Base-by-base conservation (phyloP, 352 stramenopile species). In the Phytophthora pluvialis region DNA sequence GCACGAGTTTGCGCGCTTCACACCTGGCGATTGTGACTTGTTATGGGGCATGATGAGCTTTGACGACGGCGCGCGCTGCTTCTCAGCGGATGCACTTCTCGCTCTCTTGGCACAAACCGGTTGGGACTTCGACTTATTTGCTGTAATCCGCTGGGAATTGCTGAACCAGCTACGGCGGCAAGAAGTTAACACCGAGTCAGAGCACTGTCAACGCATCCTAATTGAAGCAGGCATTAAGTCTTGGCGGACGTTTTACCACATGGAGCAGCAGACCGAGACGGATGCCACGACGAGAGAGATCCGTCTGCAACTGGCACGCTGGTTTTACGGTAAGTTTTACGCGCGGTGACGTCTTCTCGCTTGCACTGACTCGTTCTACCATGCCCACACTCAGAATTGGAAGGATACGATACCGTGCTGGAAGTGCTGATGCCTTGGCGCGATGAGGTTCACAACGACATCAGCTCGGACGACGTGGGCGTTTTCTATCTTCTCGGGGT, bases 71-170 rank as follows among this genome's bases (percentile, higher is more conserved):
- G 72, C 73, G 5, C 38, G 60, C 5, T 71, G 67, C 25, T 81
- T 93, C 31, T 86, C 78, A 2, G 56, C 67, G 3, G 60, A 77
- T 44, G 71, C 82, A 1, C 81, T 84, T 26, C 39, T 91, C 13
- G 67, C 72, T 7, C 64, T 94, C 0, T 56, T 93, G 26, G 64
- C 70, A 9, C 82, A 92, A 64, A 88, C 82, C 7, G 75, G 72
- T 25, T 94, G 72, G 68, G 86, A 94, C 54, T 89, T 87, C 29
- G 86, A 94, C 44, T 68, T 91, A n/a, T 94, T 94, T 50, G 50
- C 51, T 1, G 70, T 81, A 1, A 53, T 93, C 3, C 80, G 88
- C 25, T 94, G 86, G 86, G 70, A 70, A 46, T 59, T 94, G 9
- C 49, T 87, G 46, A 50, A 47, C 9, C 59, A 64, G 3, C 86